Base-by-base conservation (phyloP, 2,329 filamentous ascomycete genomes). In the Epichloe coenophiala region DNA sequence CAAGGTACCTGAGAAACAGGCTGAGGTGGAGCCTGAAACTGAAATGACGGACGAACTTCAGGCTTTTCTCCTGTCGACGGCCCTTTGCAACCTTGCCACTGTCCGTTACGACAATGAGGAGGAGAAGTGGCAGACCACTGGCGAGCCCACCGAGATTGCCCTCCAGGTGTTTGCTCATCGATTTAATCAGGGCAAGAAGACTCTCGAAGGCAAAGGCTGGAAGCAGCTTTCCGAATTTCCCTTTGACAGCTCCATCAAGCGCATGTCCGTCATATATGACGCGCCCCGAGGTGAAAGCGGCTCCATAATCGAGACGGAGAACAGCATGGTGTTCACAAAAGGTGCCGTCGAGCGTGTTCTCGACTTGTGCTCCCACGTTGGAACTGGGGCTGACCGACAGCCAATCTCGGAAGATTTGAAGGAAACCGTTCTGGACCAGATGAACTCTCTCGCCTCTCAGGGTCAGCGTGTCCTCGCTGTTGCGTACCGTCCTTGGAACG, bases 201-300 rank as follows among this genome's bases (percentile, higher is more conserved):
- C 63, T 1, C 65, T 80, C 2, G 73, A 76, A 51, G 64, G 59
- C 3, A 61, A 68, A 5, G 75, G 75, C n/a, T 83, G 81, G 79
- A 76, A 75, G 56, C 75, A 83, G 58, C 64, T 83, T 1, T 76
- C 80, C 48, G 86, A 89, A 59, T 86, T 86, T 54, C 84, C 84
- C n/a, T 90, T 89, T 60, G 84, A 89, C 64, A 86, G 82, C 51
- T 76, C 76, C 58, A 80, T 88, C 62, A 89, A 89, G 74, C 81
- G 83, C 59, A 89, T 89, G 85, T 86, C 83, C 8, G 84, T 88
- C 51, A 75, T 88, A 44, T 88, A 86, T 65, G 72, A 78, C 45
- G 67, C 66, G 5, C 75, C 75, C 1, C 56, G 60, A 5, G 62
- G 63, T 7, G 68, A 72, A 37, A 64, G 62, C 2, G 61, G 61